Evolutionary conservation across 2,329 filamentous ascomycete genomes (phyloP).

Genomic region (Aspergillus thermomutatus): DNA sequence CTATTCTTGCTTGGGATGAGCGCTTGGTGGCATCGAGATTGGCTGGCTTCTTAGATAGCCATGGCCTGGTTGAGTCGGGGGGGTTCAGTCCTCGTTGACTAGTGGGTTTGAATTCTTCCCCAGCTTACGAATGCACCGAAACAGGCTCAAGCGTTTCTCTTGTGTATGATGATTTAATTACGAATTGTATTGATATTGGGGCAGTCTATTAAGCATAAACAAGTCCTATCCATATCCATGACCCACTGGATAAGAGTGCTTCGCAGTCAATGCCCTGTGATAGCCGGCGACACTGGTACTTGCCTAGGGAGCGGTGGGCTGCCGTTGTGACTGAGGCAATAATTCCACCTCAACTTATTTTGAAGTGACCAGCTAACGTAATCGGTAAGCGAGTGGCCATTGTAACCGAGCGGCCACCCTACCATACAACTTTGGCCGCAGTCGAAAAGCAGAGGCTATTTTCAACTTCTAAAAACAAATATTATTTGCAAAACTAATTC

Average conservation of each 20-base stretch:
- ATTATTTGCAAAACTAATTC: no score
- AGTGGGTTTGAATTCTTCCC: not conserved
- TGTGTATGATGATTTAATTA: not conserved
- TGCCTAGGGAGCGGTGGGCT: no score
- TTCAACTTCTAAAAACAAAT: no score
- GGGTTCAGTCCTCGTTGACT: not conserved
- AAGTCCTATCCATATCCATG: not conserved
- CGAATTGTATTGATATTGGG: no score
- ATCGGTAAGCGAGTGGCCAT: not conserved
- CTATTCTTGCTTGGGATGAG: constrained; percentile 45
- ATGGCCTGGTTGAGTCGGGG: not conserved
- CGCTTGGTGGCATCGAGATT: constrained; percentile 38
- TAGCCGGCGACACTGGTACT: no score
- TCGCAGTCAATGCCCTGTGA: no score
- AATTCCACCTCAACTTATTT: no score
- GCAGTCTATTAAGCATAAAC: not conserved
- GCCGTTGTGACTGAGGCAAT: no score
- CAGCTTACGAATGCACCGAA: not conserved
- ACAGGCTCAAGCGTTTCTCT: not conserved
- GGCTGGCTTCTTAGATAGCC: constrained; percentile 16
- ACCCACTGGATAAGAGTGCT: not conserved
- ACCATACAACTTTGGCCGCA: no score
- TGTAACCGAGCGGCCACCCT: not conserved
- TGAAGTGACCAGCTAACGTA: no score
- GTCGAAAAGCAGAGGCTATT: no score